phyloP scores from a whole-genome alignment of 2,329 filamentous ascomycete genomes.

The Cladophialophora bantiana region DNA sequence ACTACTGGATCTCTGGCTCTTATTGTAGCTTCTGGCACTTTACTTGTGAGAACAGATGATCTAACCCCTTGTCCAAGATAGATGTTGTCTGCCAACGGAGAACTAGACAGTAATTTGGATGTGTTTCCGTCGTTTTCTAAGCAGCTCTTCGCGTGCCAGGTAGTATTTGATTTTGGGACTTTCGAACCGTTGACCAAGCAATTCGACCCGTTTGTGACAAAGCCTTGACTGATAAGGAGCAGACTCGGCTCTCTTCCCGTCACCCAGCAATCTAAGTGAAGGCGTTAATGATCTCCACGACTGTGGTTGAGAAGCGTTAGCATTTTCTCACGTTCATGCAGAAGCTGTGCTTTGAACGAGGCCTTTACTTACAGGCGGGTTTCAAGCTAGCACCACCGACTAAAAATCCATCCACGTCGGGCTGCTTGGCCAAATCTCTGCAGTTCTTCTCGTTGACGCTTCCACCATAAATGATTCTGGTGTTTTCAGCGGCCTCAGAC shows the following conservation, averaged over 20 bases:
- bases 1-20: not conserved
- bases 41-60: too few species aligned
- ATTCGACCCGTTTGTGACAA: not conserved
- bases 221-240: not conserved
- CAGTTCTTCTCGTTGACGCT: slow-evolving; percentile 99
- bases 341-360: not conserved
- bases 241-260: not conserved
- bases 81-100: not conserved
- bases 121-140: not conserved
- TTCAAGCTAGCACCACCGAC: slow-evolving; percentile 96
- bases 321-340: not conserved
- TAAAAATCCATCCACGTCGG: slow-evolving; percentile 97
- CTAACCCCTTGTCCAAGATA: too few species aligned
- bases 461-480: slow-evolving; percentile 94
- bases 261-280: slow-evolving; percentile 51
- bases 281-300: slow-evolving; percentile 74
- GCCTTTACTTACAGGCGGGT: slow-evolving; percentile 77
- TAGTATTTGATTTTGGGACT: not conserved
- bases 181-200: not conserved
- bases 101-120: not conserved
- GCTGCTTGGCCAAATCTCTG: slow-evolving; percentile 86
- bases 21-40: not conserved
- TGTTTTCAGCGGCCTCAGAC: slow-evolving; percentile 79
- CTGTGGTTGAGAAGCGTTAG: slow-evolving; percentile 43
- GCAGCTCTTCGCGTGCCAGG: not conserved